Evolutionary conservation across 1,139 yeast genomes (phyloP).

Genomic region (Candida pseudoviswanathii): DNA sequence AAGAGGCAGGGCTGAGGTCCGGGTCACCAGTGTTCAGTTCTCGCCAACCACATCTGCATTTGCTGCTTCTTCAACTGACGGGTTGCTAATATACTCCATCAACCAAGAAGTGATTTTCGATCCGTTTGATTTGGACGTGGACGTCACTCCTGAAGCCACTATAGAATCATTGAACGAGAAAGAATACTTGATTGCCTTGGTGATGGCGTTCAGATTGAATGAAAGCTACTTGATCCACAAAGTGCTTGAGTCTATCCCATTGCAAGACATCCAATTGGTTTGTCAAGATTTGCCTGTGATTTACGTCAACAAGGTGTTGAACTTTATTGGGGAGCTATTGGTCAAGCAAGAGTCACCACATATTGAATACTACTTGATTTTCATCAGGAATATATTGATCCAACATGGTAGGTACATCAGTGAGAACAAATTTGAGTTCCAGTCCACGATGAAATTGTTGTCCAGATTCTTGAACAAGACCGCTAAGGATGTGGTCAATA

Average conservation of each 20-base stretch:
- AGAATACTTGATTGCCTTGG: constrained; percentile 77
- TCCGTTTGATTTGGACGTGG: constrained; percentile 93
- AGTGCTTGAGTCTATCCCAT: constrained; percentile 77
- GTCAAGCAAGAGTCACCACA: constrained; percentile 70
- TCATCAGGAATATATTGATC: constrained; percentile 72
- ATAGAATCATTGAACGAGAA: constrained; percentile 62
- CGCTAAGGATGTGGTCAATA: constrained; percentile 69
- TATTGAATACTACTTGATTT: constrained; percentile 76
- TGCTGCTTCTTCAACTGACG: constrained; percentile 96
- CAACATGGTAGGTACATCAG: constrained; percentile 79
- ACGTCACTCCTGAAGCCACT: constrained; percentile 82
- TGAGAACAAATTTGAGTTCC: constrained; percentile 62
- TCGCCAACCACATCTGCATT: constrained; percentile 92
- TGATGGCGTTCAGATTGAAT: constrained; percentile 92
- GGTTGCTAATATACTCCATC: constrained; percentile 78
- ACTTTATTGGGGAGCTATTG: constrained; percentile 70
- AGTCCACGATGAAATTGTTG: constrained; percentile 66
- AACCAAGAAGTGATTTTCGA: constrained; percentile 80
- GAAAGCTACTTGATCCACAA: constrained; percentile 72
- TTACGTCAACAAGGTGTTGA: constrained; percentile 67
- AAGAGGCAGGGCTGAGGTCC: constrained; percentile 73
- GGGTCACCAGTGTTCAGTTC: constrained; percentile 75
- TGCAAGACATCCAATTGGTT: constrained; percentile 68
- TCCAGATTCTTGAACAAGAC: constrained; percentile 75
- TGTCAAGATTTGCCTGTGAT: constrained; percentile 71